These are phyloP conservation scores for Forsythia suspensa DNA, from an alignment of 257 asterid genomes.

Conservation along the genomic window DNA sequence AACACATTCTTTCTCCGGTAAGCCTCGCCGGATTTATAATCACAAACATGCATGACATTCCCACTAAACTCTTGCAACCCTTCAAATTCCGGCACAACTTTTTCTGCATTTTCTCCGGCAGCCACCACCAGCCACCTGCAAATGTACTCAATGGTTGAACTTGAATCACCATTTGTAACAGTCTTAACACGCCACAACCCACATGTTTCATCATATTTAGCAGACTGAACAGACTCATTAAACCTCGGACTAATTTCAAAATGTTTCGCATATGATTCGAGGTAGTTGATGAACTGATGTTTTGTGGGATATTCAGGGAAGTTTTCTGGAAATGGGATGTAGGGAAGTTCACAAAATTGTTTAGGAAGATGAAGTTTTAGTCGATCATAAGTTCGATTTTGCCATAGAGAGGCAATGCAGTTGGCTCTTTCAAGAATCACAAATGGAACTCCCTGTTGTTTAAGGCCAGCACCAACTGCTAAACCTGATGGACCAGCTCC, in stretches of 20 bases:
- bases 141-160: conserved; percentile 48
- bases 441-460: conserved; percentile 77
- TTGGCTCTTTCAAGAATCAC: conserved; percentile 71
- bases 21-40: conserved; percentile 68
- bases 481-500: conserved; percentile 95
- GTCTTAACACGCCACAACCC: conserved; percentile 83
- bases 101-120: conserved; percentile 88
- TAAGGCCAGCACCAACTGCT: conserved; percentile 84
- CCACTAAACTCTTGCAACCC: conserved; percentile 62
- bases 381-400: conserved; percentile 78
- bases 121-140: conserved; percentile 95
- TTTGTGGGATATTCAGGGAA: conserved; percentile 78
- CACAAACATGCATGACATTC: conserved; percentile 73
- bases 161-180: conserved; percentile 7
- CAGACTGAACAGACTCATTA: conserved; percentile 58
- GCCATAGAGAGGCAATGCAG: conserved; percentile 98
- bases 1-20: conserved; percentile 61
- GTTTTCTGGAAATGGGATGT: conserved; percentile 60
- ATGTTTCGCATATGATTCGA: conserved; percentile 52
- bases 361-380: conserved; percentile 88
- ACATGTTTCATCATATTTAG: conserved; percentile 62
- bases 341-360: conserved; percentile 78
- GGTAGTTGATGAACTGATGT: conserved; percentile 72
- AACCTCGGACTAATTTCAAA: conserved; percentile 71
- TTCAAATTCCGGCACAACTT: conserved; percentile 65